A percentile compares a stretch with the other conserved stretches of the same genome.
These are phyloP conservation scores for Alternaria alternata DNA, from an alignment of 2,329 filamentous ascomycete species.

Conservation along the genomic window DNA sequence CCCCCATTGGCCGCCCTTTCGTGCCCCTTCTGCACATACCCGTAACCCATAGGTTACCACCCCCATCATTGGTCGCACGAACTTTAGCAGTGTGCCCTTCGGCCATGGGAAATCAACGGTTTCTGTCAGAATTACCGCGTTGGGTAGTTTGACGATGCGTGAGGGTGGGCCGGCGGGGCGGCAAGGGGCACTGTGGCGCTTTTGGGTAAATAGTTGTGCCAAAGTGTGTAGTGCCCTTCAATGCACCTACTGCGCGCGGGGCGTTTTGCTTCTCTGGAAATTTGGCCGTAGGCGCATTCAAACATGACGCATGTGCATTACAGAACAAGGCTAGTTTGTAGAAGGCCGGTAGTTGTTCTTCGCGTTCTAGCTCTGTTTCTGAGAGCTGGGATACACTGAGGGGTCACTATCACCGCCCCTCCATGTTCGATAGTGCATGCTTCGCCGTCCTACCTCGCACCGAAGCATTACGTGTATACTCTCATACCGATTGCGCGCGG, in stretches of 20 bases:
- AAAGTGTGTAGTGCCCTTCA: not conserved
- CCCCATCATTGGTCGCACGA: slow-evolving; percentile 13
- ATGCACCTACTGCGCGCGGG: not conserved
- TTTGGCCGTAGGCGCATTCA: slow-evolving; percentile 2
- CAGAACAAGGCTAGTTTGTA: not conserved
- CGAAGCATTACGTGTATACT: not conserved
- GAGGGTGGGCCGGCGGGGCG: slow-evolving; percentile 4
- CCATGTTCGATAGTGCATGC: not conserved
- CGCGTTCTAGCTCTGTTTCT: not conserved
- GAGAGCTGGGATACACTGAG: not conserved
- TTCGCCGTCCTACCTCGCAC: not conserved
- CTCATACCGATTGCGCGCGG: not conserved
- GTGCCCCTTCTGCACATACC: slow-evolving; percentile 9
- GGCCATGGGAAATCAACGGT: slow-evolving; percentile 11
- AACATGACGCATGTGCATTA: not conserved
- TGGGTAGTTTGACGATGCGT: slow-evolving; percentile 5
- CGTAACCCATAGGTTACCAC: slow-evolving; percentile 1
- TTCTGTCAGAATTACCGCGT: slow-evolving; percentile 6
- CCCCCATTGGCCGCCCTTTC: slow-evolving; percentile 15
- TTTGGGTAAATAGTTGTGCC: not conserved
- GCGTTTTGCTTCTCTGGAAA: not conserved
- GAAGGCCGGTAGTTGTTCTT: not conserved
- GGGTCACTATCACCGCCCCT: not conserved
- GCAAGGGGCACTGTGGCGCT: slow-evolving; percentile 3
- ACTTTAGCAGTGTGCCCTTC: slow-evolving; percentile 22